Conservation (phyloP, 2,329 filamentous ascomycete species). For the Colletotrichum sp. region DNA sequence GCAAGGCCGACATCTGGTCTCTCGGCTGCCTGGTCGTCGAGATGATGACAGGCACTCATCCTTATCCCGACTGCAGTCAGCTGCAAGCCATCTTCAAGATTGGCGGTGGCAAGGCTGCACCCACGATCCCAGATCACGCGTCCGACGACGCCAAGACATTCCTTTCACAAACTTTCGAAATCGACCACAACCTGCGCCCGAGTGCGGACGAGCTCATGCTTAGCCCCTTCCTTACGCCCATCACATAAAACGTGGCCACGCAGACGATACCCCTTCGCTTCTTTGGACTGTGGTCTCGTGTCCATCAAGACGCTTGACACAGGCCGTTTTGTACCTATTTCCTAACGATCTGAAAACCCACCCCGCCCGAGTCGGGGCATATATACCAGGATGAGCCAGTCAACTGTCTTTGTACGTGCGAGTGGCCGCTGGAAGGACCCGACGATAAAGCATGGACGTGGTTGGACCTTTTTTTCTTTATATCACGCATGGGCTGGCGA, state of each 20-base stretch:
- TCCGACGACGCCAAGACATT: constrained; percentile 86
- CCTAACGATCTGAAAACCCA: background rate
- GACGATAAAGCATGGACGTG: constrained; percentile 14
- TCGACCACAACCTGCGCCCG: constrained; percentile 90
- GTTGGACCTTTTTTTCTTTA: background rate
- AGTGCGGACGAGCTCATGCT: constrained; percentile 89
- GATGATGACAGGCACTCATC: constrained; percentile 98
- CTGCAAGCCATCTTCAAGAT: constrained; percentile 99
- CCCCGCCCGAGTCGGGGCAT: background rate
- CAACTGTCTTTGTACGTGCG: constrained; percentile 6
- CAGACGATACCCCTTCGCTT: constrained; percentile 8
- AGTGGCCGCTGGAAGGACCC: constrained; percentile 22
- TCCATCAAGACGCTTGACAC: background rate
- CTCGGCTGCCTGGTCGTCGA: constrained; percentile 96
- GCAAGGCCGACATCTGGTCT: constrained; percentile 99
- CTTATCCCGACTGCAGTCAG: constrained; percentile 96
- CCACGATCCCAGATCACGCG: constrained; percentile 85
- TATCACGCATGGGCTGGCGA: constrained; percentile 17
- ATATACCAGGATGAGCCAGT: constrained; percentile 1
- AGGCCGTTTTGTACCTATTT: constrained; percentile 9
- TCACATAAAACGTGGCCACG: constrained; percentile 49
- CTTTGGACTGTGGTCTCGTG: background rate
- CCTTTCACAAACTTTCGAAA: constrained; percentile 88
- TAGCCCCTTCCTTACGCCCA: constrained; percentile 80
- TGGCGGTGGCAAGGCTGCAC: constrained; percentile 77